phyloP scores from a whole-genome alignment of 305 asterid genomes.

The Solanum hybrid region DNA sequence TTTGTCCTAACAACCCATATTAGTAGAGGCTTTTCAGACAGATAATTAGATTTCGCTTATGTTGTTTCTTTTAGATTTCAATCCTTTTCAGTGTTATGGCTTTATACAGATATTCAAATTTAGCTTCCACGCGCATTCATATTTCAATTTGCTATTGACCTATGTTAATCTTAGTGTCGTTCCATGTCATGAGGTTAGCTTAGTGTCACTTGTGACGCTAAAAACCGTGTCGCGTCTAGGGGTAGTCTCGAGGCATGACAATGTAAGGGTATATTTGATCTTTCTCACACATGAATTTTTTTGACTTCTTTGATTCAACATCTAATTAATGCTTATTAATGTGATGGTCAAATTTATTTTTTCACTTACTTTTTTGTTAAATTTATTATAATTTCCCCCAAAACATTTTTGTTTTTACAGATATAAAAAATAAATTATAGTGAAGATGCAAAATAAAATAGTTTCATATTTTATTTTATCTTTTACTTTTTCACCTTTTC shows the following conservation, averaged over 20 bases:
- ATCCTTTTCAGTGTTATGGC: neutral
- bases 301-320: neutral
- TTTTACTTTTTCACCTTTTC: neutral
- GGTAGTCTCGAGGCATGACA: neutral
- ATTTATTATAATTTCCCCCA: neutral
- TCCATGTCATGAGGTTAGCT: neutral
- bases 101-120: neutral
- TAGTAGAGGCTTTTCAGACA: neutral
- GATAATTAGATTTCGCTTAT: no score
- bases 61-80: neutral
- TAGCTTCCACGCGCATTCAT: neutral
- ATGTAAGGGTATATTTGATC: neutral
- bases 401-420: no score
- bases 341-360: neutral
- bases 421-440: neutral
- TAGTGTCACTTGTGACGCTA: neutral
- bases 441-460: neutral
- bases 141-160: neutral
- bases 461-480: no score
- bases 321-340: neutral
- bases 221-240: neutral
- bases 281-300: neutral
- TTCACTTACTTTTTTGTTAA: neutral
- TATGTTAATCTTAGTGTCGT: neutral
- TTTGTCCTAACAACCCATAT: neutral